Evolutionary conservation across 2,329 filamentous ascomycete species (phyloP).

Genomic region (Colletotrichum ledebouriae): DNA sequence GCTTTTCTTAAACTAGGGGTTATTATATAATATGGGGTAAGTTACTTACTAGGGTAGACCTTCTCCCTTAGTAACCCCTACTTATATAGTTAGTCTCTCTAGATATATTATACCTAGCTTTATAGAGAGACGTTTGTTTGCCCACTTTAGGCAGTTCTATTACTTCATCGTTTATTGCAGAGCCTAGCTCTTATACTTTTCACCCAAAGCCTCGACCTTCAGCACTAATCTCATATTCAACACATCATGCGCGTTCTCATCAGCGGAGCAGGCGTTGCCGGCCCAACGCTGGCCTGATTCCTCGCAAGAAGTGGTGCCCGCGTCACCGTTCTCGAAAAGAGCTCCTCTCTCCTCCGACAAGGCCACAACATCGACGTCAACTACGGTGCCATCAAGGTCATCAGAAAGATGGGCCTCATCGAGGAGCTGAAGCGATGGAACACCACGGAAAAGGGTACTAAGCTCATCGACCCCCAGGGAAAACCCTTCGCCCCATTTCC

Average conservation of each 20-base stretch:
- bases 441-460: constrained; percentile 63
- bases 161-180: too few species aligned
- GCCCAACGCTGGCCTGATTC: constrained; percentile 27
- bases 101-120: too few species aligned
- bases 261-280: constrained; percentile 43
- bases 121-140: too few species aligned
- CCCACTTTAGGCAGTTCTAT: too few species aligned
- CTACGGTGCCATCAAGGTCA: constrained; percentile 53
- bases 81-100: too few species aligned
- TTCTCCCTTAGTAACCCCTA: too few species aligned
- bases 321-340: constrained; percentile 25
- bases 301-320: constrained; percentile 25
- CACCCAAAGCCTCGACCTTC: too few species aligned
- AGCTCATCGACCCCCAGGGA: constrained; percentile 58
- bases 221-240: neutral
- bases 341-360: neutral
- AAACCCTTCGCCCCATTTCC: constrained; percentile 54
- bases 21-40: too few species aligned
- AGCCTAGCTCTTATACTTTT: too few species aligned
- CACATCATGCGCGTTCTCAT: constrained; percentile 24
- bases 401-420: constrained; percentile 53
- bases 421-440: constrained; percentile 51
- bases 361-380: constrained; percentile 40
- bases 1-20: too few species aligned
- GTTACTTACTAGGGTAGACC: too few species aligned